Conservation (phyloP, 345 rosid genomes). For the Eucalyptus polybractea region DNA sequence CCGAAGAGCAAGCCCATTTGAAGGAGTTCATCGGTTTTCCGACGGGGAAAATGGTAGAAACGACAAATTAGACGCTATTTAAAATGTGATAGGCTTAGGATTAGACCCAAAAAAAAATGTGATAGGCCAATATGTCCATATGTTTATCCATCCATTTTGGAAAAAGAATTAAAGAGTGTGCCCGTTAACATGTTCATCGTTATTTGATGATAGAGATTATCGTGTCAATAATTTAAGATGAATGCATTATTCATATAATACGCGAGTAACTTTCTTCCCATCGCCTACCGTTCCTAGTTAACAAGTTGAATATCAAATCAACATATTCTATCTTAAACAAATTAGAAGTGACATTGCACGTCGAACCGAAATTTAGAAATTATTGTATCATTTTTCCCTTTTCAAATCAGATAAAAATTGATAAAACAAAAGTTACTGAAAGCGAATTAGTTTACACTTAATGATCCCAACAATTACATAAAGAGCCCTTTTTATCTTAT, state of each 20-base stretch:
- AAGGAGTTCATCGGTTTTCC: background rate
- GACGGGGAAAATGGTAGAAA: background rate
- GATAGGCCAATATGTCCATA: background rate
- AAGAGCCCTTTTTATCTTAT: background rate
- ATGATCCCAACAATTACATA: background rate
- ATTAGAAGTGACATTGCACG: fast-evolving
- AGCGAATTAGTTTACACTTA: background rate
- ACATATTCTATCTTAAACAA: background rate
- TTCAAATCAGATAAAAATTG: background rate
- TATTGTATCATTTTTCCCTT: background rate
- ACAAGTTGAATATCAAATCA: background rate
- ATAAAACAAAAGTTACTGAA: background rate
- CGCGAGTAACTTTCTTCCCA: fast-evolving
- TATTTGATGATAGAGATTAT: background rate
- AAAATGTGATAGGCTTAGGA: too few relatives aligned
- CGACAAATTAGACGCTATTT: background rate
- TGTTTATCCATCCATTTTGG: background rate
- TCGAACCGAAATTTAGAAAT: fast-evolving
- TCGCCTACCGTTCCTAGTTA: fast-evolving
- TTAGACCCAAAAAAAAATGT: too few relatives aligned
- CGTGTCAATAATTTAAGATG: background rate
- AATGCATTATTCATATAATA: background rate
- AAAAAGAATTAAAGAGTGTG: background rate
- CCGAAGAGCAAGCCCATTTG: background rate
- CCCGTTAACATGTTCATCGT: fast-evolving